These are phyloP conservation scores for Amanita subjunquillea DNA, from an alignment of 768 basidiomycete species.

Conservation along the genomic window DNA sequence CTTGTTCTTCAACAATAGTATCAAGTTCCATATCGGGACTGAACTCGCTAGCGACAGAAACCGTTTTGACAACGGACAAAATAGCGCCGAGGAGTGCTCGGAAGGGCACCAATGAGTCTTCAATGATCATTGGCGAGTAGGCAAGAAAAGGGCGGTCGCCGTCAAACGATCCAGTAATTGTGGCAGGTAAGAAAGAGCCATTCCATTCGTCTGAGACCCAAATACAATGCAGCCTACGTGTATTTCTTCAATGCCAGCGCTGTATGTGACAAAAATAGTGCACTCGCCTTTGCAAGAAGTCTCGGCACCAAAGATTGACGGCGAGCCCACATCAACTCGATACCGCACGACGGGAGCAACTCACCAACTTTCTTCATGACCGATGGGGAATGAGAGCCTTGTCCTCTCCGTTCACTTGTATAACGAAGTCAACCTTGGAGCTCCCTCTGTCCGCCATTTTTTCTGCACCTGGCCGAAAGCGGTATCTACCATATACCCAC, in stretches of 20 bases:
- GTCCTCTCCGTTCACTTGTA: slow-evolving; percentile 7
- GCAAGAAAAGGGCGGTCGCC: slow-evolving; percentile 11
- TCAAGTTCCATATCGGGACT: slow-evolving; percentile 12
- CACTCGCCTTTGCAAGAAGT: slow-evolving; percentile 7
- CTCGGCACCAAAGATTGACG: slow-evolving; percentile 6
- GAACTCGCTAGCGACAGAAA: slow-evolving; percentile 8
- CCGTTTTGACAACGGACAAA: slow-evolving; percentile 10
- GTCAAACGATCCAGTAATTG: slow-evolving; percentile 14
- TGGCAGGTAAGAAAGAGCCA: slow-evolving; percentile 13
- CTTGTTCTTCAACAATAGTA: slow-evolving; percentile 10
- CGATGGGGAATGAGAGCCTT: slow-evolving; percentile 9
- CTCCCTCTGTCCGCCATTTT: slow-evolving; percentile 5
- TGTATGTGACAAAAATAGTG: slow-evolving; percentile 7
- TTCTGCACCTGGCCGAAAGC: slow-evolving; percentile 4
- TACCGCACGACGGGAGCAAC: slow-evolving; percentile 4
- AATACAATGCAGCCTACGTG: slow-evolving; percentile 10
- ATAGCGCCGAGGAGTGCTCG: slow-evolving; percentile 12
- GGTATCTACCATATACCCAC: not conserved
- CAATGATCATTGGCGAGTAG: slow-evolving; percentile 13
- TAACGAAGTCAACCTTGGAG: slow-evolving; percentile 11
- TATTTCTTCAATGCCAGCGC: not conserved
- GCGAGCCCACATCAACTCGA: too few relatives aligned
- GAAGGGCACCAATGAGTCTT: slow-evolving; percentile 13
- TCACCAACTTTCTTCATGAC: slow-evolving; percentile 6
- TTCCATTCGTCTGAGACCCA: slow-evolving; percentile 12